Evolutionary conservation across 108 stramenopile genomes (phyloP).

Genomic region (Conticribra guillardii): DNA sequence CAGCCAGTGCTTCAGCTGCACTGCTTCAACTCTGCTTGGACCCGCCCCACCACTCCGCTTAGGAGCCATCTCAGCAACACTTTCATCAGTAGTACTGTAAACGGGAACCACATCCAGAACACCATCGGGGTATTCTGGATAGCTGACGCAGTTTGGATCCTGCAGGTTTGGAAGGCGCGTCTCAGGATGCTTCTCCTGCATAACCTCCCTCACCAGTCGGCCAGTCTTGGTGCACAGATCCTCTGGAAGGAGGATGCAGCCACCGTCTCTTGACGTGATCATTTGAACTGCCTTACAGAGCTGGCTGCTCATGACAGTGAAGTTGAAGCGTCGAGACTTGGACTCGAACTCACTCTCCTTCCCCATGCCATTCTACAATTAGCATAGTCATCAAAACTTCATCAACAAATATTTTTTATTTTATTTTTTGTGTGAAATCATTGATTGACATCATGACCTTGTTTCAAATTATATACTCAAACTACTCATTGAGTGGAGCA

Average conservation of each 20-base stretch:
- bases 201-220: slow-evolving; percentile 21
- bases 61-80: neutral
- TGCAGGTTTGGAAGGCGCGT: neutral
- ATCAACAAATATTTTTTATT: too few relatives aligned
- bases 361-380: too few relatives aligned
- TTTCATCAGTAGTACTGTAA: neutral
- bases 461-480: too few relatives aligned
- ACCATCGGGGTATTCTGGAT: too few relatives aligned
- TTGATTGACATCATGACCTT: too few relatives aligned
- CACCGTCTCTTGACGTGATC: slow-evolving; percentile 14
- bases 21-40: neutral
- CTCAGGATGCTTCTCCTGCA: slow-evolving; percentile 36
- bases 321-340: slow-evolving; percentile 16
- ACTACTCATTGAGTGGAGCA: too few relatives aligned
- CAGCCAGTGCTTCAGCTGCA: neutral
- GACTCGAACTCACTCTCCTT: neutral
- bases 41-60: neutral
- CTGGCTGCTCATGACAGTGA: slow-evolving; percentile 23
- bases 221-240: slow-evolving; percentile 36
- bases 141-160: neutral
- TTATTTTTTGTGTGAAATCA: too few relatives aligned
- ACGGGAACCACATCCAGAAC: neutral
- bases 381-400: too few relatives aligned
- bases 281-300: slow-evolving; percentile 27
- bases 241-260: slow-evolving; percentile 21